Evolutionary conservation across 192 early-diverging fungal genomes (phyloP).

Genomic region (Dissophora globulifera): DNA sequence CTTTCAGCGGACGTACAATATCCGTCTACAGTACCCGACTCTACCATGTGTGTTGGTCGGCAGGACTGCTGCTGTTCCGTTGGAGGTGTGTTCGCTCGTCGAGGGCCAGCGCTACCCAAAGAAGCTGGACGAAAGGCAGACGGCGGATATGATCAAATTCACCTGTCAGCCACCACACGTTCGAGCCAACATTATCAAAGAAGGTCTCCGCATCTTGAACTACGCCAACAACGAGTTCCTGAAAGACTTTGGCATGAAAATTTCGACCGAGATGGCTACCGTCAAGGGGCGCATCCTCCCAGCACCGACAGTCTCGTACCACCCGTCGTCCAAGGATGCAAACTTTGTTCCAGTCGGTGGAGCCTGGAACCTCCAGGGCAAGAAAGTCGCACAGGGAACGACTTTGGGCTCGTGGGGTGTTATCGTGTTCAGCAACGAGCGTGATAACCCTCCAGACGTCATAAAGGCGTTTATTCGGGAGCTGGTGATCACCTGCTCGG

Average conservation of each 20-base stretch:
- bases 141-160: constrained; percentile 96
- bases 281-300: constrained; percentile 80
- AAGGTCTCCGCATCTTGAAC: constrained; percentile 72
- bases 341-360: constrained; percentile 71
- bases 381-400: constrained; percentile 78
- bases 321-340: constrained; percentile 54
- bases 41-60: constrained; percentile 81
- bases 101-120: constrained; percentile 85
- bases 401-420: constrained; percentile 84
- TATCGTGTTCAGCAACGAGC: constrained; percentile 74
- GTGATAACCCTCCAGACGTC: constrained; percentile 59
- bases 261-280: constrained; percentile 75
- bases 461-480: constrained; percentile 80
- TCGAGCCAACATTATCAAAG: constrained; percentile 83
- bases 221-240: constrained; percentile 79
- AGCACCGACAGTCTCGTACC: constrained; percentile 79
- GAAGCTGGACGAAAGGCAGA: constrained; percentile 87
- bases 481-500: constrained; percentile 75
- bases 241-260: constrained; percentile 76
- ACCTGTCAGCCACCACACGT: constrained; percentile 85
- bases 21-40: constrained; percentile 75
- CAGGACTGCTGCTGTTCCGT: constrained; percentile 75
- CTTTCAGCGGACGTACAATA: constrained; percentile 78
- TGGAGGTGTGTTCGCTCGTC: constrained; percentile 88
- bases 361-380: constrained; percentile 89